Evolutionary conservation across 331 rosid species (phyloP), one percentile per base, ranked within the genome.

Genomic region (Quercus phellos): DNA sequence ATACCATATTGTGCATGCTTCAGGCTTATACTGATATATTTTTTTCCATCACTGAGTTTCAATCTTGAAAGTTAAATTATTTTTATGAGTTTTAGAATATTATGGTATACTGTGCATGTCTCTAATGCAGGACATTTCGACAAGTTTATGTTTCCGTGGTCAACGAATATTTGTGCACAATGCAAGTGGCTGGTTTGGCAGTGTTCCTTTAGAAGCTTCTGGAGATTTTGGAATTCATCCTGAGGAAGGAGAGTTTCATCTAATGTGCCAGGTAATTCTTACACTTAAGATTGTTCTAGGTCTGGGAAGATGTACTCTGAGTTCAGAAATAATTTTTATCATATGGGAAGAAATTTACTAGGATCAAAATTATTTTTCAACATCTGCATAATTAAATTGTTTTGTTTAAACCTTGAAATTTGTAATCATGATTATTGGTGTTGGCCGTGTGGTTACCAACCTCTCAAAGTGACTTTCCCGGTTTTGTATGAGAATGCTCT

Each of bases 151-250:
- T 85, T 94, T 92, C 56, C 96, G 98, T 72, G 97, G 95, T 78
- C 99, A 94, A 86, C 89, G 90, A 76, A 86, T 94, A 87, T 92
- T 90, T 79, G 79, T 94, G 81, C 97, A 94, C 79, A 91, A 94
- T 84, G 90, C 94, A 76, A 88, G 88, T 82, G 99, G 99, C 79
- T 90, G 90, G 90, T 94, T 92, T 85, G 99, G 99, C 64, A 88
- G 85, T 75, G 84, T 89, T 84, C 97, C 99, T 77, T 73, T 94
- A 64, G 99, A 94, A 87, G 95, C 91, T 61, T 92, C 99, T 68
- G 99, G 99, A 74, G 97, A 94, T 83, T 90, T 90, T 81, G 99
- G 99, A 76, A 92, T 94, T 77, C 80, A 94, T 83, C 98, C 98
- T 0, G 97, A 88, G 68, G 91, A 94, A 81, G 98, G 98, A 78